A percentile compares a stretch with the other conserved stretches of the same genome.
These are phyloP conservation scores for Globisporangium solare DNA, from an alignment of 352 stramenopile genomes.

Conservation along the genomic window DNA sequence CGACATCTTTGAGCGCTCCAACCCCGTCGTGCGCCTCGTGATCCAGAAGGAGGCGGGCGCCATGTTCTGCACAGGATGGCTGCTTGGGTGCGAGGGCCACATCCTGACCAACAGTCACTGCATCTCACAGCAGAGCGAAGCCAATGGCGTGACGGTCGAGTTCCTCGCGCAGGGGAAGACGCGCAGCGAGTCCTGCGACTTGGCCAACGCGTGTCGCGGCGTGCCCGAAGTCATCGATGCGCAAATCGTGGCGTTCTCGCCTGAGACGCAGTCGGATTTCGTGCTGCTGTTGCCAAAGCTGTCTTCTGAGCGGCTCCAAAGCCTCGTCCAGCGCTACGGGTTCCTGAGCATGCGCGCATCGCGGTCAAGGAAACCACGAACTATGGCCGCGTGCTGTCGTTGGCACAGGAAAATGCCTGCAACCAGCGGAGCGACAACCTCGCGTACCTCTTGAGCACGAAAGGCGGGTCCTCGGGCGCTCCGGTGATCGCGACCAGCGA, in stretches of 20 bases:
- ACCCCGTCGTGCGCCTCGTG: slow-evolving; percentile 29
- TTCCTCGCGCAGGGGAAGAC: slow-evolving; percentile 31
- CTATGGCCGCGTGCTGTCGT: slow-evolving; percentile 25
- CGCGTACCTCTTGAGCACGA: slow-evolving; percentile 40
- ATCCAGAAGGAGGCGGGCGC: slow-evolving; percentile 36
- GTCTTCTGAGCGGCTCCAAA: slow-evolving; percentile 6
- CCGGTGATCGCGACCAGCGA: slow-evolving; percentile 39
- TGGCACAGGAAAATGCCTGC: slow-evolving; percentile 23
- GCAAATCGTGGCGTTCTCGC: slow-evolving; percentile 28
- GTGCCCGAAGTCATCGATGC: slow-evolving; percentile 18
- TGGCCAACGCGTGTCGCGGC: slow-evolving; percentile 24
- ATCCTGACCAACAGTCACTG: slow-evolving; percentile 61
- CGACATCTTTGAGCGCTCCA: slow-evolving; percentile 14
- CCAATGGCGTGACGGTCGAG: slow-evolving; percentile 33
- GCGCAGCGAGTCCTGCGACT: slow-evolving; percentile 23
- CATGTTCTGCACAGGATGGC: slow-evolving; percentile 49
- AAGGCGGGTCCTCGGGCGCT: slow-evolving; percentile 44
- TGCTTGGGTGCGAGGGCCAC: slow-evolving; percentile 50
- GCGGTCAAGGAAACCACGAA: slow-evolving; percentile 29
- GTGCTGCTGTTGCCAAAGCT: slow-evolving; percentile 26
- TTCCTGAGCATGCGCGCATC: slow-evolving; percentile 42
- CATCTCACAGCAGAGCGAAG: slow-evolving; percentile 25
- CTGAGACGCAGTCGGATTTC: slow-evolving; percentile 29
- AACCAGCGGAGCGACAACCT: slow-evolving; percentile 26
- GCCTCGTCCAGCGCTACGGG: slow-evolving; percentile 28